These are phyloP conservation scores for Coniosporium tulheliwenetii DNA, from an alignment of 2,329 filamentous ascomycete species.

Conservation along the genomic window DNA sequence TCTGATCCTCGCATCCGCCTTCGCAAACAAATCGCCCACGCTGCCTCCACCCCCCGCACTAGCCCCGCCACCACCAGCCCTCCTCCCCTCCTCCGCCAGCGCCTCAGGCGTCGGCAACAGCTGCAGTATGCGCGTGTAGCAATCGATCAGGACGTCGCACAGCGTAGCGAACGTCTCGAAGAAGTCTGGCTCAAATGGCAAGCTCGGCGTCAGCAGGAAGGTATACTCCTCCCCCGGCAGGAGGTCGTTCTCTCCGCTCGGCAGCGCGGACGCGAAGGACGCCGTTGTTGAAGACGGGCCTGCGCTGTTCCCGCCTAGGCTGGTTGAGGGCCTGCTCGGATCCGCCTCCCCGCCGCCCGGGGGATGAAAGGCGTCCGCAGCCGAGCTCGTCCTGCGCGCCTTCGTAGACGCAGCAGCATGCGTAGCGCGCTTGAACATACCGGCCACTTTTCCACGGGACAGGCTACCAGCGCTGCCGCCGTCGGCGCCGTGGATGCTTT, in stretches of 20 bases:
- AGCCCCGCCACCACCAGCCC: slow-evolving; percentile 7
- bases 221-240: slow-evolving; percentile 68
- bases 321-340: slow-evolving; percentile 1
- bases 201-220: slow-evolving; percentile 72
- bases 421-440: slow-evolving; percentile 34
- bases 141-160: slow-evolving; percentile 89
- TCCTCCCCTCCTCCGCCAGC: slow-evolving; percentile 38
- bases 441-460: slow-evolving; percentile 54
- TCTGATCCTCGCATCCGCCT: slow-evolving; percentile 70
- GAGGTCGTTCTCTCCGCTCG: slow-evolving; percentile 17
- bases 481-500: slow-evolving; percentile 68
- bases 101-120: slow-evolving; percentile 62
- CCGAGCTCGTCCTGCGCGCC: slow-evolving; percentile 37
- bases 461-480: slow-evolving; percentile 54
- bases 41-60: slow-evolving; percentile 11
- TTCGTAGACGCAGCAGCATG: slow-evolving; percentile 20
- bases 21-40: slow-evolving; percentile 74
- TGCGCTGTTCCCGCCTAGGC: background rate
- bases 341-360: slow-evolving; percentile 24
- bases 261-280: slow-evolving; percentile 11
- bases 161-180: slow-evolving; percentile 92
- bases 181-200: slow-evolving; percentile 95
- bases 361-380: slow-evolving; percentile 42
- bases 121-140: slow-evolving; percentile 63
- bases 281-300: background rate